Conservation (phyloP, 2,329 filamentous ascomycete species). For the Thielaviopsis musarum region DNA sequence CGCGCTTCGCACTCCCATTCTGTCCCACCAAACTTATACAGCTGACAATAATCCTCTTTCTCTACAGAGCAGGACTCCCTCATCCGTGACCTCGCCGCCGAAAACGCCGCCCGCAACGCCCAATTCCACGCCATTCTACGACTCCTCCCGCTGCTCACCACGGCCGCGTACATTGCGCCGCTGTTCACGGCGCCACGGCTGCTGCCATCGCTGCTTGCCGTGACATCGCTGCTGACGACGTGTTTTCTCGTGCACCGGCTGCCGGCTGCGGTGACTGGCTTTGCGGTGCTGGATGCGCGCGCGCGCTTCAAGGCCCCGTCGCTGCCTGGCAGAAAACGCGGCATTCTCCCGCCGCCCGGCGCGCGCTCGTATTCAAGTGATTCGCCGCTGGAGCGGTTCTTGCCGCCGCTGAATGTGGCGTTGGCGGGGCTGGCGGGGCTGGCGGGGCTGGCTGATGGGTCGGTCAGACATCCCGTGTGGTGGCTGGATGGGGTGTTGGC, state of each 20-base stretch:
- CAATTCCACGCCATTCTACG: constrained; percentile 43
- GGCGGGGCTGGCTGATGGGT: constrained; percentile 24
- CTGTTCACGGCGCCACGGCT: constrained; percentile 25
- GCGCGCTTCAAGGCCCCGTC: constrained; percentile 14
- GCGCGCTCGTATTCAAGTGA: neutral
- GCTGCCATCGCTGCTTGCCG: constrained; percentile 31
- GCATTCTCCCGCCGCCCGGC: constrained; percentile 9
- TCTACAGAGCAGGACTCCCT: constrained; percentile 45
- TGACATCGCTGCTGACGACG: constrained; percentile 47
- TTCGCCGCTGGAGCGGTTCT: constrained; percentile 36
- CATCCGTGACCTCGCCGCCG: constrained; percentile 34
- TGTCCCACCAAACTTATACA: too few species aligned
- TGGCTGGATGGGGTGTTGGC: constrained; percentile 28
- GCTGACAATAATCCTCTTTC: too few species aligned
- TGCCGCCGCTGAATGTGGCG: constrained; percentile 43
- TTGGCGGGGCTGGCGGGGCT: constrained; percentile 36
- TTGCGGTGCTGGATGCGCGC: constrained; percentile 28
- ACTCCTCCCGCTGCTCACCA: constrained; percentile 38
- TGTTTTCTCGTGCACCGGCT: constrained; percentile 42
- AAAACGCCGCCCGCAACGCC: constrained; percentile 41
- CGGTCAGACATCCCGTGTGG: constrained; percentile 20
- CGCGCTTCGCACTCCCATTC: neutral
- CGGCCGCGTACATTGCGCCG: constrained; percentile 36
- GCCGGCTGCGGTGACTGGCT: constrained; percentile 37
- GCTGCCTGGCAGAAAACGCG: constrained; percentile 6